phyloP scores from a whole-genome alignment of 192 early-diverging fungal genomes.

The Podila horticola region DNA sequence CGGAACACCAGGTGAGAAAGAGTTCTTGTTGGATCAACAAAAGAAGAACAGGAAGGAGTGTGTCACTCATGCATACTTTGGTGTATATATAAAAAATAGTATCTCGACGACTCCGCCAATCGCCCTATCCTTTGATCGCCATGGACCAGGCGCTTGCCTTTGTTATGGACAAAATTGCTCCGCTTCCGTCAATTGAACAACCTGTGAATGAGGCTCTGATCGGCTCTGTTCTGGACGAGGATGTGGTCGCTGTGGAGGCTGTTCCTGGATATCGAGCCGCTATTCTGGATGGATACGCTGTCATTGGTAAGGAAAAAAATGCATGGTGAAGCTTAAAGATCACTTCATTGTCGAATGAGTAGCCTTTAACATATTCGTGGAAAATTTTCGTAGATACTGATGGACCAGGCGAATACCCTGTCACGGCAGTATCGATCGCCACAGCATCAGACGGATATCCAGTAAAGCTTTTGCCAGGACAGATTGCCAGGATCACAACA shows the following conservation, averaged over 20 bases:
- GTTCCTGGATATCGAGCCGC: constrained; percentile 91
- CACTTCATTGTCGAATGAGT: neutral
- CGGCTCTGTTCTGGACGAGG: constrained; percentile 79
- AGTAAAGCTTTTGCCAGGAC: constrained; percentile 60
- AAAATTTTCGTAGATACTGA: constrained; percentile 60
- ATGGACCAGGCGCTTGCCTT: constrained; percentile 72
- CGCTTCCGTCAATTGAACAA: constrained; percentile 39
- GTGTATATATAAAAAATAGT: constrained; percentile 55
- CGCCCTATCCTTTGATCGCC: constrained; percentile 84
- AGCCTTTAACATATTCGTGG: neutral
- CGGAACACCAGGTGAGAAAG: constrained; percentile 43
- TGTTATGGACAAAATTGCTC: constrained; percentile 56
- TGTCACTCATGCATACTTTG: neutral
- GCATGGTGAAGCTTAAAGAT: too few species aligned
- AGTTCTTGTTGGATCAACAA: neutral
- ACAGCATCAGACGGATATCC: constrained; percentile 41
- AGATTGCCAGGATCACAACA: constrained; percentile 84
- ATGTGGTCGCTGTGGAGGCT: constrained; percentile 74
- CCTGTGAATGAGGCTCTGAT: constrained; percentile 60
- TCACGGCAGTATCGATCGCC: constrained; percentile 70
- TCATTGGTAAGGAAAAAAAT: constrained; percentile 65
- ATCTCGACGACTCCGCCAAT: constrained; percentile 72
- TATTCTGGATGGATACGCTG: constrained; percentile 95
- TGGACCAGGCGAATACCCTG: constrained; percentile 83
- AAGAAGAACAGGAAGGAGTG: neutral